These are phyloP conservation scores for Pezicula radicicola DNA, from an alignment of 2,329 filamentous ascomycete species.

Conservation along the genomic window DNA sequence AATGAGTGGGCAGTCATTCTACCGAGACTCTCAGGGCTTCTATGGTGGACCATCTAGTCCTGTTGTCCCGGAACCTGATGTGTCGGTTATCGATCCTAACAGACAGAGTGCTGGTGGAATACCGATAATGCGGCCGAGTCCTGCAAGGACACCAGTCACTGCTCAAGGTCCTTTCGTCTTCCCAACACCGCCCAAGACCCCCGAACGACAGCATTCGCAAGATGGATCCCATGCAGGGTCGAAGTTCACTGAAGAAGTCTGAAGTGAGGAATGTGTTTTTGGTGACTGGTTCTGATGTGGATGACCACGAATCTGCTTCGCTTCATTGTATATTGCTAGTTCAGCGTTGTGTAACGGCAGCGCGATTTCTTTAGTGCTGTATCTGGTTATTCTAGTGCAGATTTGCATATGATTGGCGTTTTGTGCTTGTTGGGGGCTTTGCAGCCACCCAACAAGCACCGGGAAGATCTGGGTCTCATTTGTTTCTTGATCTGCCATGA, in stretches of 20 bases:
- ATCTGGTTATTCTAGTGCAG: conserved; percentile 8
- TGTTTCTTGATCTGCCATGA: conserved; percentile 8
- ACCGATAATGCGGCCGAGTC: conserved; percentile 62
- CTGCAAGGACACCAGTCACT: conserved; percentile 59
- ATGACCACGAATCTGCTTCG: conserved; percentile 19
- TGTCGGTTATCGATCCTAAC: conserved; percentile 33
- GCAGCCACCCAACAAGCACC: conserved; percentile 6
- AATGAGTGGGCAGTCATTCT: conserved; percentile 50
- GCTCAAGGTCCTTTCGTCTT: conserved; percentile 48
- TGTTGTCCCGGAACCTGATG: conserved; percentile 41
- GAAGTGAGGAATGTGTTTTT: conserved; percentile 9
- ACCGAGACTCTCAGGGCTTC: conserved; percentile 49
- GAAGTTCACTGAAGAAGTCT: conserved; percentile 43
- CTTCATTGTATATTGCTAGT: conserved; percentile 20
- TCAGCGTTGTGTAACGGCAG: conserved; percentile 4
- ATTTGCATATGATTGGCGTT: conserved; percentile 25
- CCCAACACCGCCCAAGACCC: conserved; percentile 13
- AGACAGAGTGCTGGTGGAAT: conserved; percentile 47
- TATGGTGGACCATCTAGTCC: conserved; percentile 24
- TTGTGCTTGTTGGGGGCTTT: conserved; percentile 1
- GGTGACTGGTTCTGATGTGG: conserved; percentile 9
- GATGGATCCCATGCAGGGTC: conserved; percentile 40
- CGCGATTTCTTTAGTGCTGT: conserved; percentile 2
- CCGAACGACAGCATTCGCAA: conserved; percentile 29
- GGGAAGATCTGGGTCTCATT: conserved; percentile 16